Base-by-base conservation (phyloP, 164 flowering plant species). In the Aristolochia californica region DNA sequence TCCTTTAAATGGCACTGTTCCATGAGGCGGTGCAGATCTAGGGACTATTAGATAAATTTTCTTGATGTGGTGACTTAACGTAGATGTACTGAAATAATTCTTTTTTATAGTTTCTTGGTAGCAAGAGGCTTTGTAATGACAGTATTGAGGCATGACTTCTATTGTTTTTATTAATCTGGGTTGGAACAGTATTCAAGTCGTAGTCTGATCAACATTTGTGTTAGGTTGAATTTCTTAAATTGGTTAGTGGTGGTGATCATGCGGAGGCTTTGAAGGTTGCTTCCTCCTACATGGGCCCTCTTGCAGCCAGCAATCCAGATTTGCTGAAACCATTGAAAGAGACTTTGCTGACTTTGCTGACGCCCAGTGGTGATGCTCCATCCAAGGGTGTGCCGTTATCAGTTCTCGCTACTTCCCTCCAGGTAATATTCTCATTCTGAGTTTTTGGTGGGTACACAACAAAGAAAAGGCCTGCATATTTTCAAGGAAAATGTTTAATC, bases 161-260 rank as follows among this genome's bases (percentile, higher is more conserved):
- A 12, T 34, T 34, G 40, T 34, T 9, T 34, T n/a, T n/a, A n/a
- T n/a, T n/a, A n/a, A n/a, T n/a, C n/a, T n/a, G n/a, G n/a, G n/a
- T n/a, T n/a, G n/a, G n/a, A n/a, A n/a, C n/a, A n/a, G n/a, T n/a
- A n/a, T n/a, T n/a, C n/a, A n/a, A n/a, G n/a, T n/a, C n/a, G n/a
- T n/a, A n/a, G n/a, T n/a, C n/a, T n/a, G n/a, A n/a, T n/a, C n/a
- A n/a, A n/a, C n/a, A n/a, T n/a, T n/a, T n/a, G n/a, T n/a, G 59
- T 54, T 81, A 94, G 99, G 80, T 94, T 69, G 97, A 94, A 72
- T 94, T 94, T 65, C 83, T 94, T 25, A 94, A 90, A 74, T 68
- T 90, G 67, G 95, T 90, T 48, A 75, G 68, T 23, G 72, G 74
- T 43, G 96, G 96, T 61, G 88, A 90, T 77, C 78, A 83, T 66